Evolutionary conservation across 2,329 filamentous ascomycete species (phyloP).

Genomic region (Sporothrix inflata): DNA sequence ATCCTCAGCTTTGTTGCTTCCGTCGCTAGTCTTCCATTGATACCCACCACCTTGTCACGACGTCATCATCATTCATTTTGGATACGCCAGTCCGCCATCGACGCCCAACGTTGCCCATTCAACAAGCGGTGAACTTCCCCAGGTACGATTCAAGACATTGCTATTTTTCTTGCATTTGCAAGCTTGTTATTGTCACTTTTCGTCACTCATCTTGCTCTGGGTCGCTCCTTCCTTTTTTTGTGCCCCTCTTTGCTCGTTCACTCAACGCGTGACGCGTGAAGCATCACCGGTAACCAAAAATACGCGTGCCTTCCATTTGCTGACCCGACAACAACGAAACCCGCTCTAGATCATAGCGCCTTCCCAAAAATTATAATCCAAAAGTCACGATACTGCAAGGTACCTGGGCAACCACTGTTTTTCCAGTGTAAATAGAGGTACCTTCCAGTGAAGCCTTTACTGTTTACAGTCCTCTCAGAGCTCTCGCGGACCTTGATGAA

Average conservation of each 20-base stretch:
- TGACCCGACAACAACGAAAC: not conserved
- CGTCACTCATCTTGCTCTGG: not conserved
- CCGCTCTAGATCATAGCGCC: not conserved
- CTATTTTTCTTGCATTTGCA: not conserved
- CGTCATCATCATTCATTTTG: not conserved
- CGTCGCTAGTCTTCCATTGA: not conserved
- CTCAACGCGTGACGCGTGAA: not conserved
- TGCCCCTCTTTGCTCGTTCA: not conserved
- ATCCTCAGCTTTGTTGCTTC: too few species aligned
- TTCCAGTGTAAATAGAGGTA: not conserved
- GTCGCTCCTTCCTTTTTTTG: not conserved
- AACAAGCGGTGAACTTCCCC: slow-evolving; percentile 22
- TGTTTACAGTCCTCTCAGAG: not conserved
- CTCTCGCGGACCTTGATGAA: too few species aligned
- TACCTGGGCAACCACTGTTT: not conserved
- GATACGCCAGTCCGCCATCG: not conserved
- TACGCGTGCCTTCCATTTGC: not conserved
- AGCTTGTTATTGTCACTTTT: not conserved
- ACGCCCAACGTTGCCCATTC: not conserved
- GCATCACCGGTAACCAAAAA: not conserved
- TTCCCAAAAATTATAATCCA: not conserved
- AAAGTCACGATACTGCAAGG: not conserved
- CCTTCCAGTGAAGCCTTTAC: not conserved
- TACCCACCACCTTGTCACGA: not conserved
- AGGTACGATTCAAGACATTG: not conserved